Base-by-base conservation (phyloP, 2,329 filamentous ascomycete genomes). In the Hypoxylon sp. region DNA sequence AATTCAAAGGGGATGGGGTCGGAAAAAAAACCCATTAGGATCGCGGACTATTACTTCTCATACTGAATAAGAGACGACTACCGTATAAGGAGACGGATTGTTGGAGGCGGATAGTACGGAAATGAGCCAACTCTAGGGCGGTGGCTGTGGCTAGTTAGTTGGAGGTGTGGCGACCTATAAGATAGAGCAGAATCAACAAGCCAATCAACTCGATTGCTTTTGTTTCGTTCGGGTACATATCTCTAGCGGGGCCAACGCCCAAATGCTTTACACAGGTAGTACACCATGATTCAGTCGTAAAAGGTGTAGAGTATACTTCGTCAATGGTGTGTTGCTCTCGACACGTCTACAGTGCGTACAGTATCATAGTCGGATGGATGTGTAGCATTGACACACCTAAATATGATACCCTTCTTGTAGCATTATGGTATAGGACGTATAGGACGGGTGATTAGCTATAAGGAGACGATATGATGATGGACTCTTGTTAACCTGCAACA, bases 121-220 rank as follows among this genome's bases (percentile, higher is more conserved):
- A 24, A 47, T 37, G 51, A 33, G 13, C 31, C 26, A 51, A 26
- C 29, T n/a, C 10, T 63, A 51, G 37, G 42, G 52, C 33, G 60
- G 62, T 59, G 63, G 51, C 64, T 67, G 59, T 65, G 55, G 33
- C 37, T 53, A 62, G 19, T 46, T 37, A 29, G 29, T 59, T 54
- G 24, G 47, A 62, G 39, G 33, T 61, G 62, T 69, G 66, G 65
- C 65, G 59, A 66, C 55, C 54, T 66, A 60, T 65, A 33, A 33
- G 22, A 61, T 51, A 31, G 46, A 46, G 47, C 22, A 47, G 22
- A 44, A 51, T 55, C 11, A 46, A 52, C 5, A 47, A 14, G 24
- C 58, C 63, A 66, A 69, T 69, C 48, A 68, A 48, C 24, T 22
- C 14, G 24, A 42, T 22, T 22, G 24, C 14, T 11, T 48, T 35